Evolutionary conservation across 768 basidiomycete genomes (phyloP).

Genomic region (Auriculariales sp.): DNA sequence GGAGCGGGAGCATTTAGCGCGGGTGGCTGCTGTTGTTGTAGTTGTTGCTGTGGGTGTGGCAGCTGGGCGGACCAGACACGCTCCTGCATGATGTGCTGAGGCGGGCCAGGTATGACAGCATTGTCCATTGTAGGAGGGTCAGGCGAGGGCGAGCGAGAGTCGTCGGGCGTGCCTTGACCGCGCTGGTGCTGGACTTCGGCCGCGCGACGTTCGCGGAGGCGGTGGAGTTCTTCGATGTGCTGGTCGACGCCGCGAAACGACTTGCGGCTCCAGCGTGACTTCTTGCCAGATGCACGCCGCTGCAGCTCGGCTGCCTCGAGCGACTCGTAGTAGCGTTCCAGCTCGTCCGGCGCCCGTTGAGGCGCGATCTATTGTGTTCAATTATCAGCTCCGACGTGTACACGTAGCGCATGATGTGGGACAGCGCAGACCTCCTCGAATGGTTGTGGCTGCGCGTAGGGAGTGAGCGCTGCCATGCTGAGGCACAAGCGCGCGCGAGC

Average conservation of each 20-base stretch:
- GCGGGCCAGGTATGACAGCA: background rate
- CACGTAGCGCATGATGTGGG: no score
- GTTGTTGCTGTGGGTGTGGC: background rate
- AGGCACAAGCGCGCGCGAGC: no score
- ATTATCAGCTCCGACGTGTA: no score
- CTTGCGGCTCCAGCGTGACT: background rate
- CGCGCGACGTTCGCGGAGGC: background rate
- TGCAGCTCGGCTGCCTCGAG: background rate
- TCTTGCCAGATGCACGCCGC: background rate
- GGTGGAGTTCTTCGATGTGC: background rate
- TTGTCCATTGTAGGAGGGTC: background rate
- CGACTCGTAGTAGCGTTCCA: background rate
- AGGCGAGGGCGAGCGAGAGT: background rate
- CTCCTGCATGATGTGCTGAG: background rate
- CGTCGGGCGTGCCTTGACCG: background rate
- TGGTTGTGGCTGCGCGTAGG: background rate
- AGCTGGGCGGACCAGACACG: no score
- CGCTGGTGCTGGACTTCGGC: background rate
- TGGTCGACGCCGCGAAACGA: conserved; percentile 1
- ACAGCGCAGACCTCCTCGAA: background rate
- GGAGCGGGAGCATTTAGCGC: background rate
- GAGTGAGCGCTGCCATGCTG: background rate
- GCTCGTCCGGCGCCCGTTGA: background rate
- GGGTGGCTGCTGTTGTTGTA: background rate
- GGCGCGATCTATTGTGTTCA: background rate